phyloP scores from a whole-genome alignment of 2,329 filamentous ascomycete genomes.

The Aureobasidium leucospermi region DNA sequence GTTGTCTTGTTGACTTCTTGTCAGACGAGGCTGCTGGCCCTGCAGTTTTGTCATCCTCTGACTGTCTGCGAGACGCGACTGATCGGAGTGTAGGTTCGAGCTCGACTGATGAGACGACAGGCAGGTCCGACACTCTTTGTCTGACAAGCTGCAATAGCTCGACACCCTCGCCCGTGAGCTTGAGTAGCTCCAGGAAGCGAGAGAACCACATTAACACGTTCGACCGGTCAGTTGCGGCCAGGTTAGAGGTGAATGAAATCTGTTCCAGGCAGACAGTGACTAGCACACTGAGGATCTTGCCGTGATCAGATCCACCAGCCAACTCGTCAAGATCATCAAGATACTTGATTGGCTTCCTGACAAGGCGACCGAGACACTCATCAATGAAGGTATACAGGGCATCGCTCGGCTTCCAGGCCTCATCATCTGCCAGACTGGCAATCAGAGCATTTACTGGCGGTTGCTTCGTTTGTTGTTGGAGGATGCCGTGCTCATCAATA shows the following conservation, averaged over 20 bases:
- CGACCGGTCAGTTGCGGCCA: slow-evolving; percentile 16
- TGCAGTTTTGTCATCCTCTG: background rate
- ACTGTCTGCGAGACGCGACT: background rate
- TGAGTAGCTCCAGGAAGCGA: slow-evolving; percentile 19
- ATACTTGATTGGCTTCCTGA: slow-evolving; percentile 73
- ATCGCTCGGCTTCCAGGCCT: slow-evolving; percentile 11
- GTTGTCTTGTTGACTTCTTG: background rate
- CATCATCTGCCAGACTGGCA: slow-evolving; percentile 33
- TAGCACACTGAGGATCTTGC: slow-evolving; percentile 52
- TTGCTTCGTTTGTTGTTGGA: slow-evolving; percentile 41
- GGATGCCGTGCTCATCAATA: slow-evolving; percentile 58
- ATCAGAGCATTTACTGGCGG: slow-evolving; percentile 38
- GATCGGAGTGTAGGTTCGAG: background rate
- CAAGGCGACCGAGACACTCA: slow-evolving; percentile 70
- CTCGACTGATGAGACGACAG: background rate
- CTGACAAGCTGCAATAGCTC: background rate
- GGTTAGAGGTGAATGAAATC: slow-evolving; percentile 58
- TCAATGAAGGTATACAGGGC: slow-evolving; percentile 66
- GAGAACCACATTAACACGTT: slow-evolving; percentile 15
- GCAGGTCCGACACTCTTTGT: background rate
- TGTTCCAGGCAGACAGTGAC: slow-evolving; percentile 69
- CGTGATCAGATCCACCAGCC: slow-evolving; percentile 20
- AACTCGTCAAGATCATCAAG: slow-evolving; percentile 60
- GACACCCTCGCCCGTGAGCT: slow-evolving; percentile 14
- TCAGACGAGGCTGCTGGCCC: background rate